phyloP scores from a whole-genome alignment of 805 yeast species.

The Ogataea chonburiensis region DNA sequence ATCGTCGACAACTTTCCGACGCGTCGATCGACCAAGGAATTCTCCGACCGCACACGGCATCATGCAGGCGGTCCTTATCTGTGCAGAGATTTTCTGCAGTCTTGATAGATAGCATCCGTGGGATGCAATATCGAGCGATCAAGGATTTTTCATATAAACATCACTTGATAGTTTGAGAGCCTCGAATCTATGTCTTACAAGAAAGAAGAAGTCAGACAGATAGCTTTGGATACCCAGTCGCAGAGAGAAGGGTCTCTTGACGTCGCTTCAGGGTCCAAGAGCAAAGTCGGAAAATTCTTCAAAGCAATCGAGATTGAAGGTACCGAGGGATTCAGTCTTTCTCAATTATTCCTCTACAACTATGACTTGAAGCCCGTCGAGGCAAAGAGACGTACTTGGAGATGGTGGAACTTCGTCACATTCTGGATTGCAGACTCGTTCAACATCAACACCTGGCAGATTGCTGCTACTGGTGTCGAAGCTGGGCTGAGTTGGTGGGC shows the following conservation, averaged over 20 bases:
- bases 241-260: slow-evolving; percentile 7
- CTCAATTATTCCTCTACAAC: slow-evolving; percentile 69
- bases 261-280: neutral
- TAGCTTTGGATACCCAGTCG: slow-evolving; percentile 4
- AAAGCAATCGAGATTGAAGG: slow-evolving; percentile 29
- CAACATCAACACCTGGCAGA: slow-evolving; percentile 88
- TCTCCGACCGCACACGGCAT: slow-evolving; percentile 5
- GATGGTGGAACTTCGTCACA: slow-evolving; percentile 74
- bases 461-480: slow-evolving; percentile 80
- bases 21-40: neutral
- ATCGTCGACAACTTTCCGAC: no score
- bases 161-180: no score
- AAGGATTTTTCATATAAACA: neutral
- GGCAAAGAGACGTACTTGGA: slow-evolving; percentile 73
- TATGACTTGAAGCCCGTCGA: slow-evolving; percentile 81
- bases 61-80: slow-evolving; percentile 3
- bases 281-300: slow-evolving; percentile 11
- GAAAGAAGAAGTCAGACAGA: slow-evolving; percentile 7
- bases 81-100: slow-evolving; percentile 3
- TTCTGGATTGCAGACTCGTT: slow-evolving; percentile 91
- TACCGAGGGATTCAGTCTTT: slow-evolving; percentile 40
- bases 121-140: no score
- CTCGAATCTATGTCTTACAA: no score
- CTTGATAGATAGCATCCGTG: neutral
- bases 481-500: slow-evolving; percentile 89